These are phyloP conservation scores for Diaporthe caulivora DNA, from an alignment of 2,329 filamentous ascomycete species.

Conservation along the genomic window DNA sequence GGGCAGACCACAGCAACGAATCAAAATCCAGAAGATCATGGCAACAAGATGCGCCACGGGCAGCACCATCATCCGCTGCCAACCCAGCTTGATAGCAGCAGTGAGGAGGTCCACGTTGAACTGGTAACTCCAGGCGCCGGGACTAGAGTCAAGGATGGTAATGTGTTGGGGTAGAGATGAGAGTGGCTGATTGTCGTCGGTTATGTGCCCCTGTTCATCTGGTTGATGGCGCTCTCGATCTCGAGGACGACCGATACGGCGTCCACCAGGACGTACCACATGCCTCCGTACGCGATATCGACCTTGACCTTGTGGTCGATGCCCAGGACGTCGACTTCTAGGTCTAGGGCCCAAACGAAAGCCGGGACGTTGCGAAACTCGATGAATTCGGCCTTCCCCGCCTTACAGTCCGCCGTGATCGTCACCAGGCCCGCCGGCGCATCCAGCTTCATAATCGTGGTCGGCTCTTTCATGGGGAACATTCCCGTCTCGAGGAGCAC, in stretches of 20 bases:
- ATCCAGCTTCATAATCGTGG: not conserved
- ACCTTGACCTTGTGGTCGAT: slow-evolving; percentile 4
- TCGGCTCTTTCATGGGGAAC: slow-evolving; percentile 14
- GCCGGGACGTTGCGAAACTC: slow-evolving; percentile 4
- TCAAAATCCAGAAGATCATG: no score
- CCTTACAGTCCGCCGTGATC: not conserved
- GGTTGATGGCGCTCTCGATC: slow-evolving; percentile 8
- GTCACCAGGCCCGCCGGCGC: not conserved
- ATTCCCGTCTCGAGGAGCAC: slow-evolving; percentile 14
- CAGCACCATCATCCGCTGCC: no score
- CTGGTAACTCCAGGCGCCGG: no score
- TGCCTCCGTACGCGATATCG: not conserved
- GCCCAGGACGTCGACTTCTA: not conserved
- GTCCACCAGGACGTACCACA: slow-evolving; percentile 19
- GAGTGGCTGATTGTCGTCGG: no score
- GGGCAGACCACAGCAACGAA: no score
- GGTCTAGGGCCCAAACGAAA: not conserved
- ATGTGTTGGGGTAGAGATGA: no score
- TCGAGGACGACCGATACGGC: not conserved
- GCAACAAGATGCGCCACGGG: no score
- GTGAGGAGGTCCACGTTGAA: no score
- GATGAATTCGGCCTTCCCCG: not conserved
- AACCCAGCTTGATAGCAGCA: no score
- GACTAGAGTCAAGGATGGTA: no score
- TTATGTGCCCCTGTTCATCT: no score